These are phyloP conservation scores for Volvox carteri DNA, from an alignment of 163 green algal genomes.

Conservation along the genomic window DNA sequence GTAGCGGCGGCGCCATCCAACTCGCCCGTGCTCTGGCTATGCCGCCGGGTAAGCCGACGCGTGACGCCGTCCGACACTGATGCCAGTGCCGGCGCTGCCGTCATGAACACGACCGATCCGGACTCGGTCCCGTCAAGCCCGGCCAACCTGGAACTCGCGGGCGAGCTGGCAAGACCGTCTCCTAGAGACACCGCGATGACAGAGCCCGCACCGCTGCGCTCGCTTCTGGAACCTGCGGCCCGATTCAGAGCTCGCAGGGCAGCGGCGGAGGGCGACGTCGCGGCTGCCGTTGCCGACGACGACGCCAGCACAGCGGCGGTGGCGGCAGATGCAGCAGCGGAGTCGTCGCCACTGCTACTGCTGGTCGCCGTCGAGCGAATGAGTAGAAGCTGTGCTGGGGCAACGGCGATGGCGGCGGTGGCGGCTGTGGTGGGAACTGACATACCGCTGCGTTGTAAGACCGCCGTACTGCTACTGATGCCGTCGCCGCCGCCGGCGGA, in stretches of 20 bases:
- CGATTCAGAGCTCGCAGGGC: neutral
- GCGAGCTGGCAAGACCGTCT: neutral
- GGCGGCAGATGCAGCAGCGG: neutral
- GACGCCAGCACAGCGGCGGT: neutral
- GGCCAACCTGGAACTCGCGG: neutral
- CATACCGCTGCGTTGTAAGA: neutral
- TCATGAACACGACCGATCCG: neutral
- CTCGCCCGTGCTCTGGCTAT: neutral
- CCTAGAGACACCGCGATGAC: neutral
- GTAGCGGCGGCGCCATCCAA: neutral
- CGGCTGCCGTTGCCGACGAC: no score
- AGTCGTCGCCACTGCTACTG: neutral
- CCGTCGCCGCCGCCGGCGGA: neutral
- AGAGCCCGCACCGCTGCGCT: neutral
- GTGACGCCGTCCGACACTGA: neutral
- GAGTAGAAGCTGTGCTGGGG: no score
- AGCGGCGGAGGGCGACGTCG: neutral
- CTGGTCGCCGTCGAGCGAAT: no score
- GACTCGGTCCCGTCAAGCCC: neutral
- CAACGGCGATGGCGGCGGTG: neutral
- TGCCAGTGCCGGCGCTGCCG: neutral
- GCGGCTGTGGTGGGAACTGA: neutral
- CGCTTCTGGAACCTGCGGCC: neutral
- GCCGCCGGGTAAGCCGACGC: neutral
- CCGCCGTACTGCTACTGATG: neutral